Evolutionary conservation across 768 basidiomycete genomes (phyloP).

Genomic region (Kwoniella dendrophila): DNA sequence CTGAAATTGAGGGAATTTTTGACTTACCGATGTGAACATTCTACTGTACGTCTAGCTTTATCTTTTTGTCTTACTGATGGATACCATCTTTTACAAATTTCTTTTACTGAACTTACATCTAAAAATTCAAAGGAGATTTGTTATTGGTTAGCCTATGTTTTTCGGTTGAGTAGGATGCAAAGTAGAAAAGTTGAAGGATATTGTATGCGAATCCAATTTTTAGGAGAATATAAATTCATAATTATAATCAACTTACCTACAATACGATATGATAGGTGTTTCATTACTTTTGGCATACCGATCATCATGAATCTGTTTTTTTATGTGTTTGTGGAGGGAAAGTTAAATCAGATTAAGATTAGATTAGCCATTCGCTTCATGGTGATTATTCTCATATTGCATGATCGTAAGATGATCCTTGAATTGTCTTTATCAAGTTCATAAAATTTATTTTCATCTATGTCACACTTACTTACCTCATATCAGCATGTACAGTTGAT

Average conservation of each 20-base stretch:
- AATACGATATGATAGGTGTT: constrained; percentile 60
- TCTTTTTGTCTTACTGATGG: constrained; percentile 36
- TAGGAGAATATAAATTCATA: not conserved
- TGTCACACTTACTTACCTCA: constrained; percentile 35
- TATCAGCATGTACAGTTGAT: constrained; percentile 82
- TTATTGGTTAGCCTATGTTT: too few species aligned
- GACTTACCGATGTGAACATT: constrained; percentile 42
- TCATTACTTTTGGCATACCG: constrained; percentile 77
- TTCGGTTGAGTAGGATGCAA: too few species aligned
- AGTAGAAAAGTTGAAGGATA: not conserved
- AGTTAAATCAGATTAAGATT: too few species aligned
- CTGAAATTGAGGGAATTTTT: not conserved
- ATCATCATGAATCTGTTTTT: constrained; percentile 57
- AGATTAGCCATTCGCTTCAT: too few species aligned
- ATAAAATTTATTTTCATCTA: not conserved
- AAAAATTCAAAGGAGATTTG: not conserved
- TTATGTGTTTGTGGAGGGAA: too few species aligned
- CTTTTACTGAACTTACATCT: constrained; percentile 55
- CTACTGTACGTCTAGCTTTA: constrained; percentile 29
- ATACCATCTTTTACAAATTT: constrained; percentile 56
- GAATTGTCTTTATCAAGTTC: too few species aligned
- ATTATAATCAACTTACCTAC: constrained; percentile 45
- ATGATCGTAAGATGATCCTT: too few species aligned
- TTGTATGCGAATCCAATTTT: too few species aligned
- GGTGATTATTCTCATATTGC: too few species aligned